Conservation (phyloP, 129 eudicot genomes). For the Daucus carota region DH1_v3.0 NC_030381.2:2668501-2669000, state of each 20-base stretch:
- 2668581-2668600: background rate
- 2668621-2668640: background rate
- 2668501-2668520: no score
- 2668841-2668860: no score
- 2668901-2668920: no score
- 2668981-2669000: no score
- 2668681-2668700: background rate
- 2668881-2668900: no score
- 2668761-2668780: background rate
- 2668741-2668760: background rate
- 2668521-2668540: no score
- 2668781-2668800: background rate
- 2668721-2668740: background rate
- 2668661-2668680: background rate
- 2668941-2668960: no score
- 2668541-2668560: no score
- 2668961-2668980: no score
- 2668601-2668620: background rate
- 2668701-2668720: background rate
- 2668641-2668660: background rate
- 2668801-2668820: background rate
- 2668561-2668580: background rate
- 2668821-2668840: background rate
- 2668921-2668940: no score
- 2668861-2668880: no score